Percentiles rank a stretch among this genome's conserved stretches.
These are phyloP conservation scores for Leptographium flavum DNA, from an alignment of 2,329 filamentous ascomycete species.

Conservation along the genomic window DNA sequence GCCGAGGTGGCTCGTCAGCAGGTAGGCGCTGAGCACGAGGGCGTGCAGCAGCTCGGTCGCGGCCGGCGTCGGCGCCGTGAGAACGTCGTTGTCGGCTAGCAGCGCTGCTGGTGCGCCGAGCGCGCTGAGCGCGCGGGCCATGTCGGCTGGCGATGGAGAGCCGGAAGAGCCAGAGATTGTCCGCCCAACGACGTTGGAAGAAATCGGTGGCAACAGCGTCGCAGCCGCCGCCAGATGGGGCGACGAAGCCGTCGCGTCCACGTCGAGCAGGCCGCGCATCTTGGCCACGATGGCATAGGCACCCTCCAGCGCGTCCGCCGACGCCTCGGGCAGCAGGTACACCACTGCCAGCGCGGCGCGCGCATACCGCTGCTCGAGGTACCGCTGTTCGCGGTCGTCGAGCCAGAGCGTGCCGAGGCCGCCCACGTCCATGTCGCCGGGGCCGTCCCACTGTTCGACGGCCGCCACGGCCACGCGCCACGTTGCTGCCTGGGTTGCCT, in stretches of 20 bases:
- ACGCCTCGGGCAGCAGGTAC: constrained; percentile 50
- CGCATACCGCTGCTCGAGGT: constrained; percentile 50
- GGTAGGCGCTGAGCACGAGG: constrained; percentile 45
- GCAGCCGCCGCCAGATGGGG: constrained; percentile 27
- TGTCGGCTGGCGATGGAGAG: no score
- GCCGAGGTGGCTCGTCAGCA: constrained; percentile 28
- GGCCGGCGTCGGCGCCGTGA: constrained; percentile 45
- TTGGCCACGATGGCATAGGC: constrained; percentile 47
- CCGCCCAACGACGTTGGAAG: neutral
- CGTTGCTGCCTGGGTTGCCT: constrained; percentile 36
- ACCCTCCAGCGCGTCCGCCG: constrained; percentile 40
- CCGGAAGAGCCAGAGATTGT: neutral
- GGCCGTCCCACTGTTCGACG: constrained; percentile 60
- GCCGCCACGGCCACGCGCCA: constrained; percentile 49
- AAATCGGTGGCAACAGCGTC: constrained; percentile 28
- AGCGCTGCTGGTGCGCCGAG: no score
- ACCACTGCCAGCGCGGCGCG: constrained; percentile 53
- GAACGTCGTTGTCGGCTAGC: constrained; percentile 40
- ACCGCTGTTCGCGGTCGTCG: constrained; percentile 42
- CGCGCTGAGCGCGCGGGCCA: no score
- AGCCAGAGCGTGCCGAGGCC: constrained; percentile 42
- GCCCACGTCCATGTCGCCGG: constrained; percentile 54
- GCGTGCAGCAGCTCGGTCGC: constrained; percentile 48
- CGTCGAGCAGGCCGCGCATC: constrained; percentile 44
- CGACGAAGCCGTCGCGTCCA: constrained; percentile 24